These are phyloP conservation scores for Fomitopsis schrenkii DNA, from an alignment of 1,284 basidiomycete genomes.

Conservation along the genomic window DNA sequence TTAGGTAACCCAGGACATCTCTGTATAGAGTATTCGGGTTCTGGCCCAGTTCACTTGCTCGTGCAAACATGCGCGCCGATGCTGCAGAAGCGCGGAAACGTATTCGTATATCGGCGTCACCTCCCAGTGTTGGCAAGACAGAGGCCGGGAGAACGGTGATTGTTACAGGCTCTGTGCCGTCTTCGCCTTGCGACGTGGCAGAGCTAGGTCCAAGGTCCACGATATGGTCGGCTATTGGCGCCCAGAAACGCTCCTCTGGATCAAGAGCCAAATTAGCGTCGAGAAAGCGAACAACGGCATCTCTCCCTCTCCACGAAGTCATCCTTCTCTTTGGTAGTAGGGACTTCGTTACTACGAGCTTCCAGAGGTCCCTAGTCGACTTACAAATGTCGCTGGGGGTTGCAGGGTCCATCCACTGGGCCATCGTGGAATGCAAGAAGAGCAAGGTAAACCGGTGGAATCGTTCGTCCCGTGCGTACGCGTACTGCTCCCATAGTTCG, in stretches of 20 bases:
- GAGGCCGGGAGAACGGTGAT: constrained; percentile 34
- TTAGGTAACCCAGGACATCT: constrained; percentile 39
- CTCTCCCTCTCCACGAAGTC: constrained; percentile 66
- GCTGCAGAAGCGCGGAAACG: constrained; percentile 73
- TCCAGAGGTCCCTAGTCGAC: constrained; percentile 45
- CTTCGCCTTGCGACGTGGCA: constrained; percentile 4
- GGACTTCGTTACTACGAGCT: constrained; percentile 48
- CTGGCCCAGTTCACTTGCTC: constrained; percentile 27
- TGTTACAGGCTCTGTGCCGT: constrained; percentile 27
- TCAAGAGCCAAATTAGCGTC: constrained; percentile 63
- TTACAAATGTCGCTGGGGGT: constrained; percentile 37
- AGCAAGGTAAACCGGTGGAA: constrained; percentile 53
- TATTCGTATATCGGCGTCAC: constrained; percentile 82
- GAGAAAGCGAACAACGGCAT: constrained; percentile 62
- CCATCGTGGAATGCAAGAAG: constrained; percentile 64
- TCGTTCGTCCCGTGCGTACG: constrained; percentile 50
- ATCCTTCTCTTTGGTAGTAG: constrained; percentile 34
- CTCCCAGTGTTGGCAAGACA: constrained; percentile 49
- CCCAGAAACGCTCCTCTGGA: constrained; percentile 52
- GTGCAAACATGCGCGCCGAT: constrained; percentile 56
- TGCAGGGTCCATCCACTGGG: constrained; percentile 55
- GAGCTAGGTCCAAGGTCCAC: constrained; percentile 21
- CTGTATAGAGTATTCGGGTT: constrained; percentile 40
- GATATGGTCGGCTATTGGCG: constrained; percentile 23
- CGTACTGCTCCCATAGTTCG: constrained; percentile 53